Evolutionary conservation across 2,329 filamentous ascomycete genomes (phyloP).

Genomic region (Exophiala sp.): DNA sequence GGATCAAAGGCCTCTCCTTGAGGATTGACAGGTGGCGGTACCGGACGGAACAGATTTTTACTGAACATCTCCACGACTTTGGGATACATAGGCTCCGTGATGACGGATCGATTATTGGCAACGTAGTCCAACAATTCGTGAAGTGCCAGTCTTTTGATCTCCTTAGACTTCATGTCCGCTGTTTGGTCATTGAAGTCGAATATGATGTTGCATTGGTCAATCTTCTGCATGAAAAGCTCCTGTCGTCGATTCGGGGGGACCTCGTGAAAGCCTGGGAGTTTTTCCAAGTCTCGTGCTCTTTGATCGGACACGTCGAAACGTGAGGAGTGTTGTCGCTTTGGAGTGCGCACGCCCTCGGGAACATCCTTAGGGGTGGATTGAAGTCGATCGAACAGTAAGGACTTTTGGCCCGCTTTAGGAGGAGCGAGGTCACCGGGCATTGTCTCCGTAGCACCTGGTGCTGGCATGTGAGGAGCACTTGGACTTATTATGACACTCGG

Average conservation of each 20-base stretch:
- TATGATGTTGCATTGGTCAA: constrained; percentile 99
- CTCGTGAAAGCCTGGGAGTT: constrained; percentile 95
- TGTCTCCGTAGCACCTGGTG: constrained; percentile 89
- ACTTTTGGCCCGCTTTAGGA: constrained; percentile 87
- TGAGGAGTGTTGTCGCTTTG: constrained; percentile 94
- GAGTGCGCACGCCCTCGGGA: constrained; percentile 89
- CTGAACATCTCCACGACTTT: constrained; percentile 98
- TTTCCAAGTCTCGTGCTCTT: constrained; percentile 82
- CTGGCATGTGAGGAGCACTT: constrained; percentile 90
- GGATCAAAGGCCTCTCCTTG: constrained; percentile 98
- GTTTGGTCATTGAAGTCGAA: constrained; percentile 99
- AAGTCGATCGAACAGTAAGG: constrained; percentile 79
- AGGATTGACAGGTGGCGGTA: constrained; percentile 94
- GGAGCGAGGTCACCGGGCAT: constrained; percentile 97
- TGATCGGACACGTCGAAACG: constrained; percentile 97
- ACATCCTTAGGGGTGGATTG: constrained; percentile 95
- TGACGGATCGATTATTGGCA: constrained; percentile 96
- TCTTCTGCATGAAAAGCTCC: constrained; percentile 99
- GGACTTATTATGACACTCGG: constrained; percentile 94
- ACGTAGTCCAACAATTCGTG: constrained; percentile 98
- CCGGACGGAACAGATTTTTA: constrained; percentile 96
- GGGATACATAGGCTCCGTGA: constrained; percentile 98
- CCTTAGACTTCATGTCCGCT: constrained; percentile 98
- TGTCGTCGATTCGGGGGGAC: constrained; percentile 91
- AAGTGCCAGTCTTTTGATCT: constrained; percentile 94